phyloP scores from a whole-genome alignment of 1,139 yeast genomes.

The Protomyces lactucae-debilis region DNA sequence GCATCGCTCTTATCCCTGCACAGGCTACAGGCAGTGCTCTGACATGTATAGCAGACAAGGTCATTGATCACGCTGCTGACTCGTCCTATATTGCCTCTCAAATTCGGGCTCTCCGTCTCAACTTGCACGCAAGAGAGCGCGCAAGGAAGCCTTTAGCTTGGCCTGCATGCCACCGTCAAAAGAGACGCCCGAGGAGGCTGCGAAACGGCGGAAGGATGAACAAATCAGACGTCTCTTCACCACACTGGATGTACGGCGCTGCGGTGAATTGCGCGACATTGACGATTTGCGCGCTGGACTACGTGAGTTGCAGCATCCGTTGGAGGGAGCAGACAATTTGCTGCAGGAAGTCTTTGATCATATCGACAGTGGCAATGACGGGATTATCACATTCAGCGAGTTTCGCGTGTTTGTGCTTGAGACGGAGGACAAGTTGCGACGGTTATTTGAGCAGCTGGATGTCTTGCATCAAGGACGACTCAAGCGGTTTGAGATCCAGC shows the following conservation, averaged over 20 bases:
- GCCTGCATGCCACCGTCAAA: background rate
- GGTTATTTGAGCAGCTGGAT: slow-evolving; percentile 68
- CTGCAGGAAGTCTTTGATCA: slow-evolving; percentile 50
- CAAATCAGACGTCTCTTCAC: slow-evolving; percentile 42
- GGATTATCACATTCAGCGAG: slow-evolving; percentile 47
- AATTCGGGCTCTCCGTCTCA: too few species aligned
- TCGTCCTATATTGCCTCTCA: too few species aligned
- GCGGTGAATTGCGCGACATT: slow-evolving; percentile 32
- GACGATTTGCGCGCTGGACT: slow-evolving; percentile 35
- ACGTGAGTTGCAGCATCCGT: slow-evolving; percentile 41
- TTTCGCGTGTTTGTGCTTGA: slow-evolving; percentile 56
- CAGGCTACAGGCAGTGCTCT: too few species aligned
- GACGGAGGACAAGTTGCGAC: slow-evolving; percentile 65
- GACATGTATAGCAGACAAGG: too few species aligned
- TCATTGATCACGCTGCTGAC: too few species aligned
- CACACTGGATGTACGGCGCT: slow-evolving; percentile 33
- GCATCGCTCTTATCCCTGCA: too few species aligned
- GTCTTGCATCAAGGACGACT: slow-evolving; percentile 70
- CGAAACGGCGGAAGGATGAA: slow-evolving; percentile 30
- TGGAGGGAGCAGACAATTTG: slow-evolving; percentile 59
- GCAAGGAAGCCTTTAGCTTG: too few species aligned
- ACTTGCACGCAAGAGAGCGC: too few species aligned
- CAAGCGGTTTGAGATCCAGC: slow-evolving; percentile 59
- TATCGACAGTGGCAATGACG: slow-evolving; percentile 53
- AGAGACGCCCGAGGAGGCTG: background rate